phyloP scores from a whole-genome alignment of 164 flowering plant genomes.

The Stephania yunnanensis region DNA sequence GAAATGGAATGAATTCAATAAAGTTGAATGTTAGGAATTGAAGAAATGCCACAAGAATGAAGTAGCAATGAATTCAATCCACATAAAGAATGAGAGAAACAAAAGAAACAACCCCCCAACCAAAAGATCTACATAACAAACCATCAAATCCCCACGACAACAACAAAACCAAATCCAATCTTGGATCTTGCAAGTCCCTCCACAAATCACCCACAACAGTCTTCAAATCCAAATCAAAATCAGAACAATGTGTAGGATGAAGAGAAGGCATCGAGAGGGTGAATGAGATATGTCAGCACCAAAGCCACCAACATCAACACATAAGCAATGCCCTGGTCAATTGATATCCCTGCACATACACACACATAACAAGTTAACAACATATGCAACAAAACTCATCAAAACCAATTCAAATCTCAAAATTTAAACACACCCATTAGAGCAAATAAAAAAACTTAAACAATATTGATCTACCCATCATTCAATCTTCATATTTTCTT shows the following conservation, averaged over 20 bases:
- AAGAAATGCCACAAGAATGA: neutral
- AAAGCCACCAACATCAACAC: conserved; percentile 63
- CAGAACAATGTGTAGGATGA: conserved; percentile 18
- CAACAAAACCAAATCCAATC: neutral
- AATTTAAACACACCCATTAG: no score
- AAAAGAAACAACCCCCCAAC: neutral
- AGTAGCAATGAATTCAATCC: neutral
- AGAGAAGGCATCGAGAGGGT: conserved; percentile 32
- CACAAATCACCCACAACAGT: neutral
- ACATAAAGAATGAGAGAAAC: neutral
- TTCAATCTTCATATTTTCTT: no score
- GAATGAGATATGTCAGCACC: conserved; percentile 67
- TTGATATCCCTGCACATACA: conserved; percentile 33
- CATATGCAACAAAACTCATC: no score
- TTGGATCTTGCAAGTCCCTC: neutral
- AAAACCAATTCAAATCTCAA: no score
- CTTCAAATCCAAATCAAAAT: neutral
- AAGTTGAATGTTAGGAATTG: neutral
- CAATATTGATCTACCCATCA: no score
- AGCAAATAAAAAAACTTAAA: no score
- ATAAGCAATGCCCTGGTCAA: conserved; percentile 62
- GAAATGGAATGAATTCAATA: neutral
- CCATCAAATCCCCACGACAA: neutral
- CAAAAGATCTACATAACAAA: neutral
- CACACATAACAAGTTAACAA: neutral